Evolutionary conservation across 768 basidiomycete genomes (phyloP), one percentile per base, ranked within the genome.

Genomic region (Lactifluus echinatus): DNA sequence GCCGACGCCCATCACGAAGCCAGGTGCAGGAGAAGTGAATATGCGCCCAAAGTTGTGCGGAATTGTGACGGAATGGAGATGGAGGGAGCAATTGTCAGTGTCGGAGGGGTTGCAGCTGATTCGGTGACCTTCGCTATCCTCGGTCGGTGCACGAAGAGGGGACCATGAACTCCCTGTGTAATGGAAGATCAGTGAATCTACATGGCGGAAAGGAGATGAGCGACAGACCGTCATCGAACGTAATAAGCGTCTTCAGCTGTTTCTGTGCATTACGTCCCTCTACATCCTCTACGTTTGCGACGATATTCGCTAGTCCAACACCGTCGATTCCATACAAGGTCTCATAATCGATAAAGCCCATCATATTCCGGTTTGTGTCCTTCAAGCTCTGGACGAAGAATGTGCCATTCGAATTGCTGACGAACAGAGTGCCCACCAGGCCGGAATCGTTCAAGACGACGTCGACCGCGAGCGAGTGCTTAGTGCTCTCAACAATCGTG

Each of bases 1-100:
- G 6, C 96, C 96, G 2, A 98, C 93, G n/a, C 89, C 95, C 89
- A 99, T 95, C 28, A 91, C 86, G 58, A 92, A 79, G 0, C 96
- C 95, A 0, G 95, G 95, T 0, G 94, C 95, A 5, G 91, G 86
- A 0, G 93, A 93, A 1, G 93, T 95, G 72, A 98, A 98, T 29
- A 97, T 79, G 17, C 90, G 85, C 0, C 96, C 95, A 65, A 85
- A 89, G 71, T 97, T 99, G 72, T 95, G 95, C 1, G 91, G 86
- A 8, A 80, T 75, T 0, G 94, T 94, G 23, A 98, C 92, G 6
- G 94, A 96, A 70, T 96, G 87, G 12, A 99, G 73, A 68, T 99
- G 94, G 0, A 98, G 76, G 0, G 90, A 84, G 69, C 95, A 99
- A 24, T 64, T 71, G 1, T 82, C 78, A 7, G 61, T 56, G 60